A percentile compares a stretch with the other conserved stretches of the same genome.
phyloP scores from a whole-genome alignment of 164 flowering plant genomes.

The Protea cynaroides region DNA sequence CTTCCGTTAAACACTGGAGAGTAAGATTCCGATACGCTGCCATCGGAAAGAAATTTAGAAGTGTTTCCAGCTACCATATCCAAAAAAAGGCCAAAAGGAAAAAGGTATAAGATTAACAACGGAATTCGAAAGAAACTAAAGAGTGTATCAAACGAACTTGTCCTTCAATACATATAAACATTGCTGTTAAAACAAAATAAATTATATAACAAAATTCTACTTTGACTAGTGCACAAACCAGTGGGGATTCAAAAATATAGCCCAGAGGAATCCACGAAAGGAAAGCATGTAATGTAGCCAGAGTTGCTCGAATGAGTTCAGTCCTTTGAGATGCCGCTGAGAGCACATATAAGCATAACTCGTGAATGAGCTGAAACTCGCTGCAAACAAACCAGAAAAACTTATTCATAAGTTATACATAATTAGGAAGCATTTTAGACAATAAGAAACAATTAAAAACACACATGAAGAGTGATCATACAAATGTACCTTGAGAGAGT shows the following conservation, averaged over 20 bases:
- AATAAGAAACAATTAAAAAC: background rate
- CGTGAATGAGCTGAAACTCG: slow-evolving; percentile 97
- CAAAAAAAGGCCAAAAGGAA: slow-evolving; percentile 4
- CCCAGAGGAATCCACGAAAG: slow-evolving; percentile 99
- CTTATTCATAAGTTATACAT: background rate
- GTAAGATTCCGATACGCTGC: slow-evolving; percentile 87
- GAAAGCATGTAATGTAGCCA: slow-evolving; percentile 94
- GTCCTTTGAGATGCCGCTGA: slow-evolving; percentile 94
- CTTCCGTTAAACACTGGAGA: slow-evolving; percentile 95
- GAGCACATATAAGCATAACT: slow-evolving; percentile 93
- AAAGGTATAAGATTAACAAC: background rate
- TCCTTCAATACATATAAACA: too few species aligned
- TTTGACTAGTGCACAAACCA: slow-evolving; percentile 49
- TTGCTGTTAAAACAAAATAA: background rate
- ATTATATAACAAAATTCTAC: background rate
- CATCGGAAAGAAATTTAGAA: slow-evolving; percentile 76
- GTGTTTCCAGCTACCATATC: slow-evolving; percentile 69
- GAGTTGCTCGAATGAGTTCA: slow-evolving; percentile 89
- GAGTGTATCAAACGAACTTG: too few species aligned
- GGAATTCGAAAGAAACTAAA: too few species aligned
- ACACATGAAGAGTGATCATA: too few species aligned
- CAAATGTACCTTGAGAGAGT: too few species aligned
- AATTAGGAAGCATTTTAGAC: background rate
- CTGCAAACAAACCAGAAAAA: slow-evolving; percentile 39
- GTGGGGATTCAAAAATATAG: slow-evolving; percentile 91